These are phyloP conservation scores for Phaeophleospora eucalypticola DNA, from an alignment of 2,329 filamentous ascomycete genomes.

Conservation along the genomic window DNA sequence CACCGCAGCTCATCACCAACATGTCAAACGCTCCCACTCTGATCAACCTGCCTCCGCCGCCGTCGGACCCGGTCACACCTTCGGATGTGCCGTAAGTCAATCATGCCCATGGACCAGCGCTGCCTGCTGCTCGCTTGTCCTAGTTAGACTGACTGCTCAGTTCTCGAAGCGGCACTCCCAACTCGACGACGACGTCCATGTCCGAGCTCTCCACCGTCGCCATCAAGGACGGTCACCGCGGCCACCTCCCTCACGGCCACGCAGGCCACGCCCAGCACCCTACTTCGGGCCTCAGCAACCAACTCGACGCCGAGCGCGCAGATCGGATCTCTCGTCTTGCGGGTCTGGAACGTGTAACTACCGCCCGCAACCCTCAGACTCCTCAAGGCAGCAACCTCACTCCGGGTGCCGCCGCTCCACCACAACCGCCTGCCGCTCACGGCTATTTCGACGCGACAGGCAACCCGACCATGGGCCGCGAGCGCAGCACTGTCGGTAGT, in stretches of 20 bases:
- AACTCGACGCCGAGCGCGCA: constrained; percentile 53
- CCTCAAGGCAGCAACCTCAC: constrained; percentile 32
- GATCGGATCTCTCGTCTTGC: constrained; percentile 89
- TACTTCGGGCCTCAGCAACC: constrained; percentile 49
- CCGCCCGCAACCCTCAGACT: constrained; percentile 53
- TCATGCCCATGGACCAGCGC: no score
- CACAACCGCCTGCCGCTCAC: constrained; percentile 28
- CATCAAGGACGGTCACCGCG: constrained; percentile 93
- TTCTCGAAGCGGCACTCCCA: constrained; percentile 73
- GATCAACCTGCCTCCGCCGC: constrained; percentile 78
- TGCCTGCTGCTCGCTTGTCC: background rate
- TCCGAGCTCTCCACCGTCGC: constrained; percentile 89
- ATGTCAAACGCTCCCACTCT: constrained; percentile 57
- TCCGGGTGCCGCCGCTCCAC: constrained; percentile 28
- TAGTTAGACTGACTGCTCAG: constrained; percentile 4
- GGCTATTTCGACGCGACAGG: constrained; percentile 81
- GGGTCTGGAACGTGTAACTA: constrained; percentile 81
- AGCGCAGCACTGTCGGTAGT: constrained; percentile 84
- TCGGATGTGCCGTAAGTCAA: constrained; percentile 77
- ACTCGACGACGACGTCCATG: constrained; percentile 85
- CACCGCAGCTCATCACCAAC: constrained; percentile 6
- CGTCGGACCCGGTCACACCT: constrained; percentile 78
- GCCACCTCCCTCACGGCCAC: constrained; percentile 60
- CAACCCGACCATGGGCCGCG: constrained; percentile 59
- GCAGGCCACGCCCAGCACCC: constrained; percentile 46